These are phyloP conservation scores for Alternaria brassicicola DNA, from an alignment of 2,329 filamentous ascomycete species.

Conservation along the genomic window DNA sequence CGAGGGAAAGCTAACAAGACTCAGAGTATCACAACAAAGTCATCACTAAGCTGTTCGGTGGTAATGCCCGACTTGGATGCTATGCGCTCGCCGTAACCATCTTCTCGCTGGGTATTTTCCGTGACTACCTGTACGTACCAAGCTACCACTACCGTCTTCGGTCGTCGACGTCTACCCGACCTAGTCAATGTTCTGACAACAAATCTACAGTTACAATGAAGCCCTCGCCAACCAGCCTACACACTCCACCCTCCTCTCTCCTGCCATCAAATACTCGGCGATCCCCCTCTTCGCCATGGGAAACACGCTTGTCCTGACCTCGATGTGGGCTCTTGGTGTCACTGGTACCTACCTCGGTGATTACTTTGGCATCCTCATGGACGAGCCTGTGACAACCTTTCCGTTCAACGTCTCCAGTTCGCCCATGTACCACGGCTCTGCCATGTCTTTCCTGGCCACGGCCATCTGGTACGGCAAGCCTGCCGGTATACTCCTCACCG, in stretches of 20 bases:
- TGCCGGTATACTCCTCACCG: slow-evolving; percentile 79
- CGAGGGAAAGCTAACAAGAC: slow-evolving; percentile 9
- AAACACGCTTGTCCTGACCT: slow-evolving; percentile 84
- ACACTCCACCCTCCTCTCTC: slow-evolving; percentile 71
- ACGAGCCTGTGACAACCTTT: slow-evolving; percentile 90
- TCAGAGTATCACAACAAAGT: slow-evolving; percentile 90
- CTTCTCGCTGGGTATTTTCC: slow-evolving; percentile 87
- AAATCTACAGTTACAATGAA: slow-evolving; percentile 72
- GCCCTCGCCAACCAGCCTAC: slow-evolving; percentile 78
- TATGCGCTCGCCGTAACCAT: slow-evolving; percentile 88
- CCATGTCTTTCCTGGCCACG: slow-evolving; percentile 88
- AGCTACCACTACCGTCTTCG: neutral
- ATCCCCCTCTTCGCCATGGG: slow-evolving; percentile 74
- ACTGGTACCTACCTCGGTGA: slow-evolving; percentile 97
- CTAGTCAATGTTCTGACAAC: neutral
- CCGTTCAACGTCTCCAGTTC: slow-evolving; percentile 90
- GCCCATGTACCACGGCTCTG: slow-evolving; percentile 96
- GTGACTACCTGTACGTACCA: slow-evolving; percentile 64
- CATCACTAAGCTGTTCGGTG: slow-evolving; percentile 84
- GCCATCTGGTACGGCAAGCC: slow-evolving; percentile 86
- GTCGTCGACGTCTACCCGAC: neutral
- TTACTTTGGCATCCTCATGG: slow-evolving; percentile 99
- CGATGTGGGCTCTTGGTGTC: slow-evolving; percentile 89
- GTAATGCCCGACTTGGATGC: slow-evolving; percentile 79
- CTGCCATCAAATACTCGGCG: slow-evolving; percentile 66